These are phyloP conservation scores for Pythium coloratum DNA, from an alignment of 352 stramenopile species.

Conservation along the genomic window DNA sequence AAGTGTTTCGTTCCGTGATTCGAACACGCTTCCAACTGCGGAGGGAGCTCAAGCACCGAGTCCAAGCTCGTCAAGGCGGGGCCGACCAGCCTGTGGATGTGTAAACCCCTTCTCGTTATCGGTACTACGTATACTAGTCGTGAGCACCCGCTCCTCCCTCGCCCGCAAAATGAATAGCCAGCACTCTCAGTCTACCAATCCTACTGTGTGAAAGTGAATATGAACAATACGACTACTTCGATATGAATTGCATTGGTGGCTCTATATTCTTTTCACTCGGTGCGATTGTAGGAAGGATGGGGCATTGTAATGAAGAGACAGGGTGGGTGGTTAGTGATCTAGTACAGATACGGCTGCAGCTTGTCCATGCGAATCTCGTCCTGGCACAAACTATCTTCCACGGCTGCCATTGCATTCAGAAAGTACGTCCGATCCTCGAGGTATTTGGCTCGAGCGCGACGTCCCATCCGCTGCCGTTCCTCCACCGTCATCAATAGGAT, in stretches of 20 bases:
- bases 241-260: slow-evolving; percentile 4
- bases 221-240: slow-evolving; percentile 1
- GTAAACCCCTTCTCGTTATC: neutral
- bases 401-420: slow-evolving; percentile 74
- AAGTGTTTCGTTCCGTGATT: slow-evolving; percentile 65
- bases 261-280: neutral
- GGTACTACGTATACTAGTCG: neutral
- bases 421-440: slow-evolving; percentile 81
- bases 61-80: neutral
- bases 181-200: neutral
- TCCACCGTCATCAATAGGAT: slow-evolving; percentile 74
- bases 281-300: neutral
- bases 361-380: slow-evolving; percentile 79
- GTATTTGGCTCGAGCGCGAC: slow-evolving; percentile 64
- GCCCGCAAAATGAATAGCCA: neutral
- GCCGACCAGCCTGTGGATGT: neutral
- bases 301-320: no score
- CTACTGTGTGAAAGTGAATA: slow-evolving; percentile 12
- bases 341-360: slow-evolving; percentile 78
- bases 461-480: slow-evolving; percentile 72
- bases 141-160: neutral
- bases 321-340: neutral
- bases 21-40: slow-evolving; percentile 35
- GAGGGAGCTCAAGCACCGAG: slow-evolving; percentile 8
- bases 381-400: slow-evolving; percentile 78